A percentile compares a stretch with the other conserved stretches of the same genome.
Conservation (phyloP, 179 eudicot species). For the Corrigiola litoralis region DNA sequence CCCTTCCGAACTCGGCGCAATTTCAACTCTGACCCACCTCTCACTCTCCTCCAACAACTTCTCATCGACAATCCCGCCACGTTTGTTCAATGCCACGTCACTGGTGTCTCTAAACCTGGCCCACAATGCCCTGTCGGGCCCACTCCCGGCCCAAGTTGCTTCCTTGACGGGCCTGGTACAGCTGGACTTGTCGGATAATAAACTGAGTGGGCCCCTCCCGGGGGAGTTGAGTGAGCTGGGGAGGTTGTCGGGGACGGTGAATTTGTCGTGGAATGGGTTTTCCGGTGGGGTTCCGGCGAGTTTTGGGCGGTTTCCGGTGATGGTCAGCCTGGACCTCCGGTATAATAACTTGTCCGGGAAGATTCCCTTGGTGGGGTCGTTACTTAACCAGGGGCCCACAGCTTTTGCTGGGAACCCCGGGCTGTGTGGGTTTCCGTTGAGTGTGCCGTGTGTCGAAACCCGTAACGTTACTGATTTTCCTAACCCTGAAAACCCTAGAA, state of each 20-base stretch:
- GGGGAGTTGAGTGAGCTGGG: slow-evolving; percentile 41
- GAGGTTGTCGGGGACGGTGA: slow-evolving; percentile 53
- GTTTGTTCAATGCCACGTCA: slow-evolving; percentile 45
- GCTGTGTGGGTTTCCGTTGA: slow-evolving; percentile 83
- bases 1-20: slow-evolving; percentile 64
- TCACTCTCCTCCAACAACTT: slow-evolving; percentile 56
- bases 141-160: slow-evolving; percentile 40
- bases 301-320: slow-evolving; percentile 65
- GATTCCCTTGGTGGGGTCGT: slow-evolving; percentile 69
- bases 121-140: slow-evolving; percentile 54
- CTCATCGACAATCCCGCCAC: slow-evolving; percentile 46
- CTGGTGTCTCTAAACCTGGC: slow-evolving; percentile 61
- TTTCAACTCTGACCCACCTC: slow-evolving; percentile 41
- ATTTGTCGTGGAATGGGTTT: slow-evolving; percentile 57
- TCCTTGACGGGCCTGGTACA: slow-evolving; percentile 25
- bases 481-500: slow-evolving; percentile 33
- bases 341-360: slow-evolving; percentile 74
- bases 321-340: slow-evolving; percentile 70
- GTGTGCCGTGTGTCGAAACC: slow-evolving; percentile 42
- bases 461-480: slow-evolving; percentile 46
- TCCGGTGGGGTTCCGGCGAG: slow-evolving; percentile 66
- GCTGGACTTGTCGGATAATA: slow-evolving; percentile 64
- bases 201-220: slow-evolving; percentile 58
- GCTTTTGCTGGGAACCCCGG: slow-evolving; percentile 76
- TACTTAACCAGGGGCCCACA: slow-evolving; percentile 89